Conservation (phyloP, 2,329 filamentous ascomycete species). For the Scolecobasidium constrictum region DNA sequence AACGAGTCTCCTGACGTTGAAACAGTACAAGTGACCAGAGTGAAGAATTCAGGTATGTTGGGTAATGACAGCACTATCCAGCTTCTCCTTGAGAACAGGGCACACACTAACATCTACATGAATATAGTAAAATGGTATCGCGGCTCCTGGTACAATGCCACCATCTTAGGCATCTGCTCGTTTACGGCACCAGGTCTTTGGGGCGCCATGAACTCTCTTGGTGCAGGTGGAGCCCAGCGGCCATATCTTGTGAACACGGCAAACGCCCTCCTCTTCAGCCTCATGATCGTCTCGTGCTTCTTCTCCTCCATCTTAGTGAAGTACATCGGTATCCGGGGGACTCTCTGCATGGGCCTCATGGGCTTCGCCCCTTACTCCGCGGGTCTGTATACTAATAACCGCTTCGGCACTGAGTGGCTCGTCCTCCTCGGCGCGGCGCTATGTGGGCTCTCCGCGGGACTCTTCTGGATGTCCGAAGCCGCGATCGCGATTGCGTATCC, state of each 20-base stretch:
- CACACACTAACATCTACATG: too few relatives aligned
- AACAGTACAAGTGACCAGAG: too few relatives aligned
- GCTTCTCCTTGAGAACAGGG: too few relatives aligned
- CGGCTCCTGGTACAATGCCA: slow-evolving; percentile 62
- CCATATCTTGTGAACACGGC: slow-evolving; percentile 60
- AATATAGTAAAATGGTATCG: slow-evolving; percentile 60
- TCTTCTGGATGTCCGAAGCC: slow-evolving; percentile 68
- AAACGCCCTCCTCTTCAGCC: slow-evolving; percentile 60
- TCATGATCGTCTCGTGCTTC: slow-evolving; percentile 63
- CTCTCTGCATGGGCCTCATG: slow-evolving; percentile 60
- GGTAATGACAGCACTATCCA: too few relatives aligned
- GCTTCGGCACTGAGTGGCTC: slow-evolving; percentile 59
- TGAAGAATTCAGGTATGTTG: too few relatives aligned
- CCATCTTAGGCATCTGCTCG: slow-evolving; percentile 60
- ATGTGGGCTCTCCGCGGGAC: slow-evolving; percentile 58
- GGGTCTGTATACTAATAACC: slow-evolving; percentile 61
- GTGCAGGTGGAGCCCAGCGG: slow-evolving; percentile 54
- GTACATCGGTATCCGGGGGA: slow-evolving; percentile 59
- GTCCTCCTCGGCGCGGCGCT: slow-evolving; percentile 56
- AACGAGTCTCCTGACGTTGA: background rate
- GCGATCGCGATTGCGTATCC: slow-evolving; percentile 64
- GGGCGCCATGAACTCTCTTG: slow-evolving; percentile 61
- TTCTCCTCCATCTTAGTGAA: slow-evolving; percentile 54
- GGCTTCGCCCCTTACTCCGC: slow-evolving; percentile 64
- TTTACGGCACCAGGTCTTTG: slow-evolving; percentile 62